A percentile compares a stretch with the other conserved stretches of the same genome.
Evolutionary conservation across 306 rosid genomes (phyloP).

Genomic region (Vigna nakashimae): DNA sequence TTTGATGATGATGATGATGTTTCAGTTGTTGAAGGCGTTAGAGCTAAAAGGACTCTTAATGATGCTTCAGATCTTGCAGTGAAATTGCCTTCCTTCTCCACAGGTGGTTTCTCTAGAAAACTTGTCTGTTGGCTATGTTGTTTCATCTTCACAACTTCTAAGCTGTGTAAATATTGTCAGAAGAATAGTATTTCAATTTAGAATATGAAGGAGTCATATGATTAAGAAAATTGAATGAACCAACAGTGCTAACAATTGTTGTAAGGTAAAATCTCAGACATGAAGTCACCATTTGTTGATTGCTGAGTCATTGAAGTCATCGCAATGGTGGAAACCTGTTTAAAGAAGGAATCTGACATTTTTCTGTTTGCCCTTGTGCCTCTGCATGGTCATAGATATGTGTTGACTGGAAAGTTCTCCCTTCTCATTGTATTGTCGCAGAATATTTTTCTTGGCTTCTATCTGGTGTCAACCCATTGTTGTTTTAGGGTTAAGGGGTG

Average conservation of each 20-base stretch:
- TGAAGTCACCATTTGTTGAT: constrained; percentile 20
- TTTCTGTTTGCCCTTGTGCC: constrained; percentile 22
- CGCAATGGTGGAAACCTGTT: constrained; percentile 17
- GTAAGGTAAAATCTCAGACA: background rate
- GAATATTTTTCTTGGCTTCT: constrained; percentile 37
- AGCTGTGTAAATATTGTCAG: constrained; percentile 9
- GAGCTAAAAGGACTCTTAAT: constrained; percentile 77
- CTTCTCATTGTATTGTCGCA: constrained; percentile 2
- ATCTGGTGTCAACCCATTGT: constrained; percentile 2
- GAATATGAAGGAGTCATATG: constrained; percentile 4
- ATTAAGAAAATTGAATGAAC: constrained; percentile 26
- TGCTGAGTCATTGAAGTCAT: constrained; percentile 1
- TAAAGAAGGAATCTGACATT: background rate
- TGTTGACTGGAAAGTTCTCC: constrained; percentile 9
- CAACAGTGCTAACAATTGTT: background rate
- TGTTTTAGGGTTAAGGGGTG: background rate
- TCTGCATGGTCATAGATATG: constrained; percentile 5
- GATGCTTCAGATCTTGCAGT: constrained; percentile 90
- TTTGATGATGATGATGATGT: constrained; percentile 73
- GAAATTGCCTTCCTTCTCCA: constrained; percentile 82
- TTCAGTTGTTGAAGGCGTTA: constrained; percentile 56
- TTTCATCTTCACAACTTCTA: constrained; percentile 9
- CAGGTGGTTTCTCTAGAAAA: constrained; percentile 67
- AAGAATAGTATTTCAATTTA: constrained; percentile 19
- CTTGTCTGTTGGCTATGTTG: constrained; percentile 38